These are phyloP conservation scores for Geranium rotundifolium DNA, from an alignment of 345 rosid species.

Conservation along the genomic window DNA sequence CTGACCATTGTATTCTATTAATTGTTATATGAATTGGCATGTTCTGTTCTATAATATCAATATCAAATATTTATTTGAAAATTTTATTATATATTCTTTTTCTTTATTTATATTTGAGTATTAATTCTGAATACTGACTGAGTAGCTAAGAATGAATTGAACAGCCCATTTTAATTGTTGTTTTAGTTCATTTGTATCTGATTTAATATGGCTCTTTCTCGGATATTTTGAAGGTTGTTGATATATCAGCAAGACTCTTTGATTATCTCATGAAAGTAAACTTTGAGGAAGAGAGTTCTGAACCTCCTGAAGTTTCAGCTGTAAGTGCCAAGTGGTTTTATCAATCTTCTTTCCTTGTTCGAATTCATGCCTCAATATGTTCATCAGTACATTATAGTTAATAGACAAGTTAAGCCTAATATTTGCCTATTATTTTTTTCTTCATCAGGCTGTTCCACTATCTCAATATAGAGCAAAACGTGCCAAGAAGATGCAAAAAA, in stretches of 20 bases:
- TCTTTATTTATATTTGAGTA: too few species aligned
- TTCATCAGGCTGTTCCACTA: constrained; percentile 12
- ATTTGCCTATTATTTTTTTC: constrained; percentile 5
- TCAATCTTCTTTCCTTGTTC: constrained; percentile 4
- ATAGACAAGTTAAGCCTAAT: background rate
- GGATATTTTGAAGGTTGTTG: constrained; percentile 37
- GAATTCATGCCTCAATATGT: background rate
- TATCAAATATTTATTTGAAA: too few species aligned
- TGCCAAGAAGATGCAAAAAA: constrained; percentile 12
- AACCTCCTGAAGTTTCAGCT: constrained; percentile 21
- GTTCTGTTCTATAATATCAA: too few species aligned
- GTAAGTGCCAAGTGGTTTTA: constrained; percentile 33
- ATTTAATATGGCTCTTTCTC: constrained; percentile 10
- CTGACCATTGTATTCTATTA: too few species aligned
- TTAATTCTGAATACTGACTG: too few species aligned
- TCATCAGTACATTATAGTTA: background rate
- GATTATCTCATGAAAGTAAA: constrained; percentile 35
- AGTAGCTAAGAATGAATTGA: too few species aligned
- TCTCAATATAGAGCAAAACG: constrained; percentile 14
- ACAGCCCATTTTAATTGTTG: background rate
- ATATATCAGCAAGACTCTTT: constrained; percentile 52
- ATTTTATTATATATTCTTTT: too few species aligned
- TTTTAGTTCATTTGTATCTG: background rate
- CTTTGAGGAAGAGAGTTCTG: constrained; percentile 31
- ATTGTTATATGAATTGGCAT: too few species aligned